These are phyloP conservation scores for Picea sitchensis DNA, from an alignment of 75 land plant species.

Conservation along the genomic window DNA sequence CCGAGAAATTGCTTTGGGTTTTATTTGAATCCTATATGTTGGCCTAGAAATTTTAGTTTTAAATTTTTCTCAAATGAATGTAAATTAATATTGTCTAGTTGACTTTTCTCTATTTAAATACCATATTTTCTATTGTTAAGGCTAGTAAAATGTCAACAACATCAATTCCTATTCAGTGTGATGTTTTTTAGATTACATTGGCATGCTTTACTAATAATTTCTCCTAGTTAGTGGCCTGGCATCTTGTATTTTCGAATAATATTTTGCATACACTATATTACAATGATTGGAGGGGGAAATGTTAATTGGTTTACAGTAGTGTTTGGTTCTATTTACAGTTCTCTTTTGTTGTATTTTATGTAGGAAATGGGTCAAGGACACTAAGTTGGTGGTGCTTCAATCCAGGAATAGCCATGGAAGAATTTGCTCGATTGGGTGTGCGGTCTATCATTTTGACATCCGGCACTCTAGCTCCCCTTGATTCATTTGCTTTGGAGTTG, in stretches of 20 bases:
- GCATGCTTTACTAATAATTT: neutral
- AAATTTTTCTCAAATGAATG: neutral
- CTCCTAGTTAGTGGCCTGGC: neutral
- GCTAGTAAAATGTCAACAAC: neutral
- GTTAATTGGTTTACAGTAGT: neutral
- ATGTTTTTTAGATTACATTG: neutral
- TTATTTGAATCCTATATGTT: neutral
- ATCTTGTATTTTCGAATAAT: neutral
- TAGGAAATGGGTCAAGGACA: conserved; percentile 66
- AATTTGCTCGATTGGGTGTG: conserved; percentile 62
- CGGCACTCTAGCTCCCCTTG: conserved; percentile 95
- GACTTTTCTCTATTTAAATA: too few relatives aligned
- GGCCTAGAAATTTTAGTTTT: neutral
- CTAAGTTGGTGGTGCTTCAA: conserved; percentile 99
- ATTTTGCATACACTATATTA: neutral
- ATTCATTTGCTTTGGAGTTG: conserved; percentile 91
- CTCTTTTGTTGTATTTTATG: conserved; percentile 1
- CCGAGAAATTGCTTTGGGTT: neutral
- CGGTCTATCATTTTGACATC: conserved; percentile 93
- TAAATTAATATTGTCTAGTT: too few relatives aligned
- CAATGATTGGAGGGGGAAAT: neutral
- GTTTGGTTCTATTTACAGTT: neutral
- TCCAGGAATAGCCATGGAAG: conserved; percentile 97
- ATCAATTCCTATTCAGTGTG: neutral
- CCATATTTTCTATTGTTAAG: neutral